Evolutionary conservation across 116 monocot genomes (phyloP), one percentile per base, ranked within the genome.

Genomic region (Zostera marina): DNA sequence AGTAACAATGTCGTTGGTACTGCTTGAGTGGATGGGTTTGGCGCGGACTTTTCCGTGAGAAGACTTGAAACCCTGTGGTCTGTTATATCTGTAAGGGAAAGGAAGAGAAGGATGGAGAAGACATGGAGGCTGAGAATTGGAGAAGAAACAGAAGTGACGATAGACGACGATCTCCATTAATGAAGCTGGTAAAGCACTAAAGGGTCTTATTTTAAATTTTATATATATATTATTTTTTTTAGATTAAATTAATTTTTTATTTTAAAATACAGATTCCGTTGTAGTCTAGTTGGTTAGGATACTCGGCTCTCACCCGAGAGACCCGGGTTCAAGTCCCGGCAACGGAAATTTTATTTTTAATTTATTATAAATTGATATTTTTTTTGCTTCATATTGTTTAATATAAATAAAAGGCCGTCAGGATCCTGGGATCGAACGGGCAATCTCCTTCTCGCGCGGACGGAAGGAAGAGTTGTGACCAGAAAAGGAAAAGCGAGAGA

Each of bases 251-350:
- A n/a, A n/a, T n/a, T n/a, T n/a, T n/a, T n/a, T n/a, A n/a, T n/a
- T n/a, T n/a, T n/a, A n/a, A n/a, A n/a, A n/a, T n/a, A n/a, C n/a
- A n/a, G n/a, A n/a, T 0, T 92, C 87, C 79, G 92, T 87, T 87
- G 87, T 92, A 87, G 92, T 92, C 92, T 92, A 87, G 92, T 72
- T 83, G 87, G 87, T 87, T 80, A 92, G 83, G 92, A 88, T 88
- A 88, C 87, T 93, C 84, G 88, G 84, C 88, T 88, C 88, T 92
- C 92, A 92, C 87, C 92, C 87, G 83, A 92, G 86, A 81, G 79
- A 84, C 87, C 87, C 76, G 92, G 77, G 93, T 93, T 93, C 84
- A 44, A 93, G 70, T 88, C 88, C 93, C 63, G 63, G 70, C 70
- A 70, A 63, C 63, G 70, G 70, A 70, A 70, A 12, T 41, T 0